Evolutionary conservation across 345 rosid genomes (phyloP), one percentile per base, ranked within the genome.

Genomic region (Noccaea bulbosa): DNA sequence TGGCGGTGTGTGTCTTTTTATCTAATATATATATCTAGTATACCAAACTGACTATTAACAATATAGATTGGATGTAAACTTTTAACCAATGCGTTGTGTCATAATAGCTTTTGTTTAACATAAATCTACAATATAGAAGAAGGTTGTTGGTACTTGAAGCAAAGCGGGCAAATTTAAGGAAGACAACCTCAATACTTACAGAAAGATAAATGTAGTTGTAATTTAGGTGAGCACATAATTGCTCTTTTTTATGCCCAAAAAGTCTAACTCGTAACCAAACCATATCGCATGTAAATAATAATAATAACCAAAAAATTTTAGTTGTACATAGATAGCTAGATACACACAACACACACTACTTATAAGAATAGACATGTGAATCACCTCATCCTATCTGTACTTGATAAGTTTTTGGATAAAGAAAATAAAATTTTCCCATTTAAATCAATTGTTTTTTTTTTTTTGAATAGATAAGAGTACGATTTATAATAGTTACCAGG

Each of bases 1-100:
- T 50, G 54, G 75, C 68, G 37, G 61, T 70, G 74, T 61, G 11
- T 58, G 65, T 24, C n/a, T 59, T 59, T 12, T 62, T 62, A 62
- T 9, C 46, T 51, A 55, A 43, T 6, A n/a, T 22, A 27, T 20
- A 43, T 62, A 71, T 60, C 27, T 61, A 71, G 11, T 33, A 12
- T 17, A 12, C 12, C 62, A 41, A 62, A 4, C 45, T 10, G 35
- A 62, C 7, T 53, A 71, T 51, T 41, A 41, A 71, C 4, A 71
- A 62, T 20, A 32, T 61, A 51, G 17, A 4, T 32, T 51, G 44
- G 75, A 71, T 34, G 69, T 70, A 5, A 11, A 17, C 35, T 8
- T 32, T 50, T 51, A 20, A 50, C 67, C 52, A 30, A 70, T 39
- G 16, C 20, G 5, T 55, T 44, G 45, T n/a, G 64, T 17, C 61